Evolutionary conservation across 345 rosid genomes (phyloP).

Genomic region (Physaria fendleri): DNA sequence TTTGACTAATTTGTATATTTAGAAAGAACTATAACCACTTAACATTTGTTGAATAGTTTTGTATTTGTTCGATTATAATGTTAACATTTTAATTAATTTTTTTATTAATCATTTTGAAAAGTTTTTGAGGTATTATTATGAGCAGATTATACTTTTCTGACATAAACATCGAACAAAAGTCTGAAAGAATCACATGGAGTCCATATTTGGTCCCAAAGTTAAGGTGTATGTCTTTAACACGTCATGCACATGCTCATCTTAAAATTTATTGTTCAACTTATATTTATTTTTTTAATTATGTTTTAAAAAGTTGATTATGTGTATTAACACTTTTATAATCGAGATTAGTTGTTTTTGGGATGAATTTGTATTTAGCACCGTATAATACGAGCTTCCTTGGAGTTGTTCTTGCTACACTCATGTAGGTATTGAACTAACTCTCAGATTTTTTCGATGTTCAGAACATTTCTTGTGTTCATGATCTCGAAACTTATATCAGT

Average conservation of each 20-base stretch:
- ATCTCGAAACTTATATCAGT: conserved; percentile 58
- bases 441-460: conserved; percentile 68
- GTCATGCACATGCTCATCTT: conserved; percentile 25
- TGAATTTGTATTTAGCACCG: no score
- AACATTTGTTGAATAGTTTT: no score
- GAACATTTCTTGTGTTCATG: conserved; percentile 73
- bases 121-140: background rate
- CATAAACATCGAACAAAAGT: conserved; percentile 21
- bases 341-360: no score
- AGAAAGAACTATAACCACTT: background rate
- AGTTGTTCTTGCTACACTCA: conserved; percentile 73
- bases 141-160: no score
- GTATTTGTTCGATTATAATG: no score
- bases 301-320: no score
- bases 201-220: conserved; percentile 21
- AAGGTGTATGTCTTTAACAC: conserved; percentile 28
- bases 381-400: conserved; percentile 76
- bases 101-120: no score
- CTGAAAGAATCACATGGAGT: conserved; percentile 20
- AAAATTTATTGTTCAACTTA: background rate
- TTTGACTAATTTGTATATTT: no score
- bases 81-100: no score
- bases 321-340: no score
- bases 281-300: no score
- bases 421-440: conserved; percentile 65